A percentile compares a stretch with the other conserved stretches of the same genome.
Evolutionary conservation across 495 filamentous ascomycete species (phyloP).

Genomic region (Penicillium paxilli): DNA sequence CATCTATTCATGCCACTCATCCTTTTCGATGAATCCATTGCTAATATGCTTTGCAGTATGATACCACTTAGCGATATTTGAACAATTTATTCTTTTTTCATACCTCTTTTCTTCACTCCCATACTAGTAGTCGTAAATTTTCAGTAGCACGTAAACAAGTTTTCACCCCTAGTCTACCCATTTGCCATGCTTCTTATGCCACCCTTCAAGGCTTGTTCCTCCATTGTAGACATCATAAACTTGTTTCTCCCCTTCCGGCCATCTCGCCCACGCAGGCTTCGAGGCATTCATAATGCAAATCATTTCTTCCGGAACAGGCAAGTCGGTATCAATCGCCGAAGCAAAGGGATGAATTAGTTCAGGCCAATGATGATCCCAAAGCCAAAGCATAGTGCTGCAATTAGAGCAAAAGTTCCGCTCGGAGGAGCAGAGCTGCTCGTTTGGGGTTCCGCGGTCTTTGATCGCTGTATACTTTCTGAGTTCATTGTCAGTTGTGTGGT

Average conservation of each 20-base stretch:
- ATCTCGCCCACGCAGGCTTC: slow-evolving; percentile 53
- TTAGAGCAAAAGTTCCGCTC: slow-evolving; percentile 56
- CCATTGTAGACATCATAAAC: slow-evolving; percentile 41
- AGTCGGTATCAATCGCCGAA: slow-evolving; percentile 54
- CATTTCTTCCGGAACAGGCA: slow-evolving; percentile 54
- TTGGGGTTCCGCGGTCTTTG: slow-evolving; percentile 48
- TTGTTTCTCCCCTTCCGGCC: slow-evolving; percentile 51
- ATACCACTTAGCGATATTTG: slow-evolving; percentile 10
- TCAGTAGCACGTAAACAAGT: neutral
- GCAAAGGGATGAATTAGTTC: slow-evolving; percentile 59
- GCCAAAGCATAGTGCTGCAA: slow-evolving; percentile 52
- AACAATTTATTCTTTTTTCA: neutral
- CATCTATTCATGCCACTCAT: slow-evolving; percentile 19
- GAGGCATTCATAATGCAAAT: slow-evolving; percentile 49
- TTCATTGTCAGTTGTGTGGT: too few species aligned
- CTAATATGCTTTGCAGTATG: slow-evolving; percentile 23
- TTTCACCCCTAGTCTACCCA: slow-evolving; percentile 23
- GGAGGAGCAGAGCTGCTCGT: slow-evolving; percentile 42
- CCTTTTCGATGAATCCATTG: slow-evolving; percentile 12
- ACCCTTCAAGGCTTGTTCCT: slow-evolving; percentile 47
- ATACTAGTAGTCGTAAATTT: neutral
- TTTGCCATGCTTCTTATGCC: slow-evolving; percentile 50
- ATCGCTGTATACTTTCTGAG: slow-evolving; percentile 52
- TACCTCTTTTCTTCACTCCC: neutral
- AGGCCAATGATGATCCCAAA: slow-evolving; percentile 52